Evolutionary conservation across 2,329 filamentous ascomycete genomes (phyloP).

Genomic region (Aspergillus brunneoviolaceus): DNA sequence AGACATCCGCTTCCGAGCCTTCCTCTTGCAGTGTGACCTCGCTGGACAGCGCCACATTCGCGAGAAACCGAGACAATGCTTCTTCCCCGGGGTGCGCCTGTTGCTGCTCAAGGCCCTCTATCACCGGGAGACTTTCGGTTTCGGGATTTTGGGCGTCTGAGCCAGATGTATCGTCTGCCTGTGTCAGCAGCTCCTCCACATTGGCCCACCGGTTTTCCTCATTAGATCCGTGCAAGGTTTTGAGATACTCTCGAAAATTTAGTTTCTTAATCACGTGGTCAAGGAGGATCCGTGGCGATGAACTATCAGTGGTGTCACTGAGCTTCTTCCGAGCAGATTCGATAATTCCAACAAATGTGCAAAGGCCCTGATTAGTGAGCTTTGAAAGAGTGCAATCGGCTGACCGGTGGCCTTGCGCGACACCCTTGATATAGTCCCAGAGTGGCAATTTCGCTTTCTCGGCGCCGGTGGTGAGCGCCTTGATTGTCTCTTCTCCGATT

Average conservation of each 20-base stretch:
- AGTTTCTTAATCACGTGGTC: conserved; percentile 63
- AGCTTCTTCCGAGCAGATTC: conserved; percentile 58
- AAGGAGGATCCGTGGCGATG: conserved; percentile 51
- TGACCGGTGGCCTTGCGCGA: conserved; percentile 53
- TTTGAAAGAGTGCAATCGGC: conserved; percentile 57
- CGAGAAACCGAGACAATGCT: conserved; percentile 75
- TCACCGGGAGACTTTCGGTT: conserved; percentile 58
- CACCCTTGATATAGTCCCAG: conserved; percentile 70
- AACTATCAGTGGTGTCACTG: conserved; percentile 41
- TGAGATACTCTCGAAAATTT: conserved; percentile 71
- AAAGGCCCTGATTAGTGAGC: conserved; percentile 34
- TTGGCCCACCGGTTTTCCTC: conserved; percentile 82
- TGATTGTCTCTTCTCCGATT: conserved; percentile 77
- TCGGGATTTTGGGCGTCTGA: conserved; percentile 54
- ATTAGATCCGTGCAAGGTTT: conserved; percentile 69
- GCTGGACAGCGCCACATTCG: conserved; percentile 82
- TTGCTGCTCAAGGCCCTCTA: conserved; percentile 70
- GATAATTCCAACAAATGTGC: conserved; percentile 42
- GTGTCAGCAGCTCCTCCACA: conserved; percentile 78
- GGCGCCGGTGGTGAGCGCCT: conserved; percentile 72
- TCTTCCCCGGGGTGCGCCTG: conserved; percentile 55
- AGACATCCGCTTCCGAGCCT: conserved; percentile 57
- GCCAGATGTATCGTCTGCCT: conserved; percentile 69
- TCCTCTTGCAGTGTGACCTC: conserved; percentile 58
- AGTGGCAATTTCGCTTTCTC: conserved; percentile 67